Base-by-base conservation (phyloP, 768 basidiomycete species). In the Cystofilobasidium macerans region DNA sequence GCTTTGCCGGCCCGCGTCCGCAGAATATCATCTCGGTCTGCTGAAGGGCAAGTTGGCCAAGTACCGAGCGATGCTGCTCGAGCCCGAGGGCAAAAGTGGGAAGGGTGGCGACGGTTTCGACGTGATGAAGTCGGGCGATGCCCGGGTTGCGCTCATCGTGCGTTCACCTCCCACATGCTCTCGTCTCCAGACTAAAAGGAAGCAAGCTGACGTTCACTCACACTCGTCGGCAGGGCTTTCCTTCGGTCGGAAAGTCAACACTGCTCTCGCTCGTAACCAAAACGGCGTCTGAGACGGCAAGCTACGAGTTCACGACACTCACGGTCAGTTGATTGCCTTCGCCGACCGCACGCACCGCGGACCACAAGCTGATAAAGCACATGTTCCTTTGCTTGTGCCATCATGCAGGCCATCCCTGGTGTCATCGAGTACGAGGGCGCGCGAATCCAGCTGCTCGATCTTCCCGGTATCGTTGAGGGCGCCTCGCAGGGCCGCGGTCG, bases 401-500 rank as follows among this genome's bases (percentile, higher is more conserved):
- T 36, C 3, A 18, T n/a, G 22, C 64, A 77, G 75, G 94, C 95
- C 13, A 98, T 99, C 68, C 94, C 95, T 40, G 95, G 95, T 57
- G 95, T 98, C 3, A 84, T 98, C 22, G 93, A 98, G 72, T 88
- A 98, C 75, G 85, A 94, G 75, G 95, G 95, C 33, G 86, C 86
- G 2, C 82, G 89, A 48, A 92, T 98, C 64, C 95, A 99, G 74
- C 81, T 97, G 51, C 82, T 97, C 20, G 93, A 97, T 82, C 79
- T 97, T 36, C 93, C 93, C 2, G 93, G 93, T 76, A 97, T 97
- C 70, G 90, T 97, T 11, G 89, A 92, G 76, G 89, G 89, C 18
- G 89, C 89, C 24, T 88, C 87, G 72, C 86, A 43, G 13, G 86
- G 88, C 69, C 83, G 92, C 69, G 93, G 94, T 14, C 83, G 94